A percentile compares a stretch with the other conserved stretches of the same genome.
phyloP scores from a whole-genome alignment of 1,284 basidiomycete genomes.

The Cryptococcus amylolentus region DNA sequence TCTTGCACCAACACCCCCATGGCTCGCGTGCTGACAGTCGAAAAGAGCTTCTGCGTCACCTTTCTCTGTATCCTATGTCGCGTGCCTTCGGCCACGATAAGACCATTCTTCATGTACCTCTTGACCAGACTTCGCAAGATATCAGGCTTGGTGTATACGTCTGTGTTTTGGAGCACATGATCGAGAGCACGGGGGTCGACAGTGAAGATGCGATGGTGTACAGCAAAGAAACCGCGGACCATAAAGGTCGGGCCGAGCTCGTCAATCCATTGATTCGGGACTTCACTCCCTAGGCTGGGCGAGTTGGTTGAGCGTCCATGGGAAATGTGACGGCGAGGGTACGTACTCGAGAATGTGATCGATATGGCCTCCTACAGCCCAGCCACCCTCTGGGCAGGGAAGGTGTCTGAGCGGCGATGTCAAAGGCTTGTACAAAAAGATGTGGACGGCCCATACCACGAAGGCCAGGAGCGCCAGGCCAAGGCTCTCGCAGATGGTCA shows the following conservation, averaged over 20 bases:
- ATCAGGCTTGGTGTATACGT: conserved; percentile 19
- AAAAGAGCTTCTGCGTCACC: conserved; percentile 26
- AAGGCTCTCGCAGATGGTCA: too few species aligned
- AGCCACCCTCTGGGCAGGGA: conserved; percentile 7
- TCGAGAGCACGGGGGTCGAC: conserved; percentile 23
- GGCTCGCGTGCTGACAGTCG: conserved; percentile 11
- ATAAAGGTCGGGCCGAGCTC: conserved; percentile 17
- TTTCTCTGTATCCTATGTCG: conserved; percentile 25
- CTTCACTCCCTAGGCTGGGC: conserved; percentile 1
- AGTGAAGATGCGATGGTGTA: conserved; percentile 26
- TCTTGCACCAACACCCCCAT: conserved; percentile 21
- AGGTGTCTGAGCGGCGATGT: conserved; percentile 9
- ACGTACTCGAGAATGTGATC: conserved; percentile 9
- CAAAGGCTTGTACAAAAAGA: conserved; percentile 5
- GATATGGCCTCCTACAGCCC: conserved; percentile 2
- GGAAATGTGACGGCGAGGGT: background rate
- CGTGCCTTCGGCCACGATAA: conserved; percentile 29
- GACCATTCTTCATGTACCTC: conserved; percentile 24
- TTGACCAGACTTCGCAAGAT: conserved; percentile 18
- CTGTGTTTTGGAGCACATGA: conserved; percentile 19
- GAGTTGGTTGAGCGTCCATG: background rate
- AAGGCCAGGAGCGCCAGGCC: background rate
- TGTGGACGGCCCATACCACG: background rate
- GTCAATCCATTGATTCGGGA: conserved; percentile 14
- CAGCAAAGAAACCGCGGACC: conserved; percentile 17